Evolutionary conservation across 306 rosid genomes (phyloP).

Genomic region (Morella rubra): DNA sequence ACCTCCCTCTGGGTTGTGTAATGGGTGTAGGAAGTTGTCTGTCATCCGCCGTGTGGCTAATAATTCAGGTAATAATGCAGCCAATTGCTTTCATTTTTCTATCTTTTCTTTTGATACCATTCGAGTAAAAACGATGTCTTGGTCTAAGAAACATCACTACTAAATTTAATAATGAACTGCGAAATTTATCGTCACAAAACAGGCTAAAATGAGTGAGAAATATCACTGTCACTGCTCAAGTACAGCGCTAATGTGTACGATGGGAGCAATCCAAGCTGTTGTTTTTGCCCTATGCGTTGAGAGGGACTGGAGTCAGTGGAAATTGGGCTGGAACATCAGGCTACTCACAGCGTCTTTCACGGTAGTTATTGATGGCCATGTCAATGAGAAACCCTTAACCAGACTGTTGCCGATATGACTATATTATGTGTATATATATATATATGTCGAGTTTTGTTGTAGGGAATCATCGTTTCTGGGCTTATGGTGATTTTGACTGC

Average conservation of each 20-base stretch:
- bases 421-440: too few species aligned
- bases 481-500: slow-evolving; percentile 22
- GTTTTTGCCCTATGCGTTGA: slow-evolving; percentile 45
- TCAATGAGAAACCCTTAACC: too few species aligned
- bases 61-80: slow-evolving; percentile 36
- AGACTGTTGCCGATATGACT: too few species aligned
- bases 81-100: too few species aligned
- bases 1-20: slow-evolving; percentile 31
- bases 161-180: background rate
- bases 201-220: slow-evolving; percentile 59
- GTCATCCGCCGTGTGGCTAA: slow-evolving; percentile 36
- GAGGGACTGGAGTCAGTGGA: slow-evolving; percentile 67
- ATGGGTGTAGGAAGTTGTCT: slow-evolving; percentile 32
- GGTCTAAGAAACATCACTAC: too few species aligned
- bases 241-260: slow-evolving; percentile 58
- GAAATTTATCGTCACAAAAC: background rate
- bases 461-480: slow-evolving; percentile 58
- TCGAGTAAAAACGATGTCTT: too few species aligned
- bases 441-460: background rate
- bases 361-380: slow-evolving; percentile 29
- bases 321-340: slow-evolving; percentile 56
- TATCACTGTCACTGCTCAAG: slow-evolving; percentile 56
- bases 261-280: slow-evolving; percentile 53
- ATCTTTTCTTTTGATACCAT: background rate
- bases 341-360: slow-evolving; percentile 54